Evolutionary conservation across 495 filamentous ascomycete genomes (phyloP), one percentile per base, ranked within the genome.

Genomic region (Penicillium atrosanguineum): DNA sequence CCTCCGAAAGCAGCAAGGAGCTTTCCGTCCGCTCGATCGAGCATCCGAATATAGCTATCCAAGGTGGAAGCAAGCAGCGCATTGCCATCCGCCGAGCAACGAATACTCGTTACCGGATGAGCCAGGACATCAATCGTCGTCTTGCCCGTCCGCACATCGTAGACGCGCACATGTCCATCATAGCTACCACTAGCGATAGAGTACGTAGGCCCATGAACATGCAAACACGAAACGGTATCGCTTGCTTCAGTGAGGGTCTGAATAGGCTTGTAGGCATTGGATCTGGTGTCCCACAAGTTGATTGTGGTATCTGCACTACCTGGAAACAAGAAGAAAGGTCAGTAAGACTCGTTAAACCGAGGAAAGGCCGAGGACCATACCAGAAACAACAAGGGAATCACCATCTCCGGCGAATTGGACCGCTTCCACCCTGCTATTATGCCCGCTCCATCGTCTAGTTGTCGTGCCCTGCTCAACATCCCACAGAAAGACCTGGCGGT

Each of bases 401-500:
- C 87, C 90, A 16, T 79, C 79, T 12, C 90, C 91, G 0, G 80
- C 90, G 60, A 95, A 96, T 28, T 76, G 72, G 4, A 92, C 88
- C 14, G 78, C 70, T 68, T 97, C 95, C 31, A 98, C 76, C 23
- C 90, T 73, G 16, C 81, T 80, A 36, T 73, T 76, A 71, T 95
- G 90, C 5, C 86, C 89, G 26, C 75, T 77, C 76, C 91, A 95
- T 28, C 93, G 79, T 26, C 86, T 79, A 15, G 87, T 63, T 0
- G 93, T 96, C 59, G 73, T 72, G 8, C 86, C 90, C 6, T 87
- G 86, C 6, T 83, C 72, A 0, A 97, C 94, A 72, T 98, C 94
- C 94, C 94, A 98, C 16, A 95, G 79, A 64, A 96, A 95, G 5
- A 95, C 89, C 59, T 79, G 79, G 58, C 89, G 84, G 75, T 98